Base-by-base conservation (phyloP, 2,329 filamentous ascomycete species). In the Pseudovirgaria hyperparasitica region DNA sequence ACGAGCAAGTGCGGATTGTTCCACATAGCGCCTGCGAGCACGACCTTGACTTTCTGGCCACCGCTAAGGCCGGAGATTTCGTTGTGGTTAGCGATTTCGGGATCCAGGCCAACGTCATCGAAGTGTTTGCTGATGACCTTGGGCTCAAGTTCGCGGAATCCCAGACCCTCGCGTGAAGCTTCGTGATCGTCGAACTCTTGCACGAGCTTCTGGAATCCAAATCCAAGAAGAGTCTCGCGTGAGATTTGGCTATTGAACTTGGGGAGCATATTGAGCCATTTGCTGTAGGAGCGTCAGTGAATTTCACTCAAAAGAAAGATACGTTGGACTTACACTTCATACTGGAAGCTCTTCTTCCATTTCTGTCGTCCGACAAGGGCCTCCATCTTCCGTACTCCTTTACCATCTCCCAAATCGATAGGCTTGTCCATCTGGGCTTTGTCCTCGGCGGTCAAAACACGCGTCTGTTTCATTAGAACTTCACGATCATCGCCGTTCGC, bases 151-250 rank as follows among this genome's bases (percentile, higher is more conserved):
- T 86, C 72, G 52, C 90, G 82, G 71, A 90, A 98, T 39, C 90
- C 87, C 19, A 98, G 76, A 70, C 90, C 90, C 59, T 98, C 90
- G 48, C 90, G 82, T n/a, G 87, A 93, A 10, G 90, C 82, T 62
- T 98, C 90, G 62, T 96, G 87, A 53, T 98, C 90, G 47, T 98
- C 92, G 39, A 96, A 98, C 56, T 98, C 90, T 52, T 98, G 90
- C 22, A 98, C 70, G 36, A 96, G 66, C 65, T 98, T 98, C 60
- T 71, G 67, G 63, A 92, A 98, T 13, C 90, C 90, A 31, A 78
- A 73, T 31, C 87, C 76, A 7, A 78, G 51, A 13, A 98, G 69
- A 0, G 86, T 98, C 59, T 98, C 90, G 26, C 90, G 82, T 4
- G 85, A 92, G 43, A 98, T 76, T 63, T 85, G 80, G 33, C 72